phyloP scores from a whole-genome alignment of 306 rosid genomes.

The Quercus rubra region DNA sequence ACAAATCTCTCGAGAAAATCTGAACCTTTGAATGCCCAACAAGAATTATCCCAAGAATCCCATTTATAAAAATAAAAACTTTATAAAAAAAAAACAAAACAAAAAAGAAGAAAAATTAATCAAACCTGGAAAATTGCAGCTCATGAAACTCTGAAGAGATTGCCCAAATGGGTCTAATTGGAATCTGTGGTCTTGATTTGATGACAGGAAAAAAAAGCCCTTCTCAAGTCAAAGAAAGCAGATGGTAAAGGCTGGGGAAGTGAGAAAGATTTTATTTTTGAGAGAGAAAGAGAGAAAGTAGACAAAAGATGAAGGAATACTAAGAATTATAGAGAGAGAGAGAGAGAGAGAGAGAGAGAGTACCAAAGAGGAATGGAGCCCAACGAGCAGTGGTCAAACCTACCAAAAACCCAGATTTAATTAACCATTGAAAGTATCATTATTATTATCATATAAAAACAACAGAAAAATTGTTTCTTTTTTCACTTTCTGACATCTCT shows the following conservation, averaged over 20 bases:
- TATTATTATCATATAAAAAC: slow-evolving; percentile 21
- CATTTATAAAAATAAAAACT: not conserved
- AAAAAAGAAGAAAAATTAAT: not conserved
- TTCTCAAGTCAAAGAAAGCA: slow-evolving; percentile 72
- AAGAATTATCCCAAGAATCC: slow-evolving; percentile 20
- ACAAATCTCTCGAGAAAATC: not conserved
- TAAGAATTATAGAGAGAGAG: slow-evolving; percentile 21
- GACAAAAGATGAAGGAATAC: slow-evolving; percentile 24
- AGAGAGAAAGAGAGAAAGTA: slow-evolving; percentile 10
- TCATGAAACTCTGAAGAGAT: slow-evolving; percentile 46
- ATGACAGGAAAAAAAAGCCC: slow-evolving; percentile 24
- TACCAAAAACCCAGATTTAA: slow-evolving; percentile 48
- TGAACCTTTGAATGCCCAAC: not conserved
- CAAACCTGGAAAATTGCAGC: slow-evolving; percentile 40
- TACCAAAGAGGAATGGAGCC: slow-evolving; percentile 33
- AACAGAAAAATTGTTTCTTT: not conserved
- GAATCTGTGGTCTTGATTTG: slow-evolving; percentile 45
- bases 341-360: slow-evolving; percentile 30
- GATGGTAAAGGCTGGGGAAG: slow-evolving; percentile 45
- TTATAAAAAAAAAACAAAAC: not conserved
- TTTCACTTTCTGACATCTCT: slow-evolving; percentile 18
- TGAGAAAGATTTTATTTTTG: slow-evolving; percentile 25
- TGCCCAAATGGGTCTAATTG: slow-evolving; percentile 25
- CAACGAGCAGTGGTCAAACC: slow-evolving; percentile 87
- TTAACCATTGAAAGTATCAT: slow-evolving; percentile 33